Percentiles rank a stretch among this genome's conserved stretches.
Evolutionary conservation across 345 rosid species (phyloP).

Genomic region (Citrus maxima): DNA sequence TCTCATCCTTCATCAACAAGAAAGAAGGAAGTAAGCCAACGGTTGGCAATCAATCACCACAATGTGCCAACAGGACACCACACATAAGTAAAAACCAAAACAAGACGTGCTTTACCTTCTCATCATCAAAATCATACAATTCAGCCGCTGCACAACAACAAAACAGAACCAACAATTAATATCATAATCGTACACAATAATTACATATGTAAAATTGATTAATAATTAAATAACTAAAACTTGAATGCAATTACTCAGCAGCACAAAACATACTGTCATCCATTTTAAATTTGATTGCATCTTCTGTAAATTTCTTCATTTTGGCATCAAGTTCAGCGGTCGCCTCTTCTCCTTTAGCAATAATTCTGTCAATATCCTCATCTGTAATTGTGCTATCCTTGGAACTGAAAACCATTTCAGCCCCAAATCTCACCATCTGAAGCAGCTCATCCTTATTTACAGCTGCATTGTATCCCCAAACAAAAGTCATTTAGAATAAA

Average conservation of each 20-base stretch:
- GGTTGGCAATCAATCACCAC: neutral
- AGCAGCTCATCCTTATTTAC: slow-evolving; percentile 99
- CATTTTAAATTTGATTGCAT: slow-evolving; percentile 96
- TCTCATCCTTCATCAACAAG: slow-evolving; percentile 64
- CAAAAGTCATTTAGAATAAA: neutral
- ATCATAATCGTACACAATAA: neutral
- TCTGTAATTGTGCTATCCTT: slow-evolving; percentile 97
- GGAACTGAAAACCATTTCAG: slow-evolving; percentile 99
- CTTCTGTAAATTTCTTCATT: slow-evolving; percentile 98
- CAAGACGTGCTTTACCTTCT: slow-evolving; percentile 42
- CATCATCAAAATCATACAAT: slow-evolving; percentile 91
- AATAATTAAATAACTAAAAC: neutral
- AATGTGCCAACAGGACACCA: neutral
- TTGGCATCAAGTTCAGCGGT: slow-evolving; percentile 99
- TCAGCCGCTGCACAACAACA: slow-evolving; percentile 68
- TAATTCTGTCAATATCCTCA: slow-evolving; percentile 96
- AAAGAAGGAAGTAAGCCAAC: slow-evolving; percentile 14
- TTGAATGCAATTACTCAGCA: neutral
- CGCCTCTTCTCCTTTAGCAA: slow-evolving; percentile 97
- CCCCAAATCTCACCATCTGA: slow-evolving; percentile 99
- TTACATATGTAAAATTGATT: neutral
- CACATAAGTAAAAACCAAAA: neutral
- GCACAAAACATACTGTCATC: slow-evolving; percentile 71
- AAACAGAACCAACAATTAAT: neutral
- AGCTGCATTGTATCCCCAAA: slow-evolving; percentile 44